Conservation (phyloP, 163 green algal genomes). For the Prototheca wickerhamii region DNA sequence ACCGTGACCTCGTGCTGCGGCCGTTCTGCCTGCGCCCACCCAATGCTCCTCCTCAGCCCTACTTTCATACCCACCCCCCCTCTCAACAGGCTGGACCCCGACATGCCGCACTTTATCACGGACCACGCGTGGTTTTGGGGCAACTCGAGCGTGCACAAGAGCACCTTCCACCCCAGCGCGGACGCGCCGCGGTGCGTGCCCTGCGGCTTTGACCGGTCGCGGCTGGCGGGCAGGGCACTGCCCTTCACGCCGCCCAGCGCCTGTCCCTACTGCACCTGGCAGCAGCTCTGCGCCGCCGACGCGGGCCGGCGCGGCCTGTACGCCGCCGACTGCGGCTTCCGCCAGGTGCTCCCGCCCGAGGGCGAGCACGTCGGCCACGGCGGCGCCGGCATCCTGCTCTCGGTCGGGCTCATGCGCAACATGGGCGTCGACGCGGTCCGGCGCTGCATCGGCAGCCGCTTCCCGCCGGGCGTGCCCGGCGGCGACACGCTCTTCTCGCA, state of each 20-base stretch:
- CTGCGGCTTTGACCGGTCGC: background rate
- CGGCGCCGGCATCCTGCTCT: conserved; percentile 14
- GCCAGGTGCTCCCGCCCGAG: background rate
- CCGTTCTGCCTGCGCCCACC: too few species aligned
- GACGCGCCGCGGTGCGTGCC: conserved; percentile 7
- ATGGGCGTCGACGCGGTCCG: conserved; percentile 2
- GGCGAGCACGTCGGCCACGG: conserved; percentile 9
- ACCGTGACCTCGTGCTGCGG: too few species aligned
- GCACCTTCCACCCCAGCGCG: conserved; percentile 1
- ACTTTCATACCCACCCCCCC: background rate
- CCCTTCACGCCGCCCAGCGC: conserved; percentile 2
- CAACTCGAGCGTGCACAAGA: background rate
- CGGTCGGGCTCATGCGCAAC: conserved; percentile 9
- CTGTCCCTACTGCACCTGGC: conserved; percentile 10
- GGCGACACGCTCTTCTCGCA: conserved; percentile 12
- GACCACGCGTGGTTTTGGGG: conserved; percentile 20
- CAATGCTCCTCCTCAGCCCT: too few species aligned
- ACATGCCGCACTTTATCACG: conserved; percentile 11
- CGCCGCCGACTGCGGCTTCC: conserved; percentile 4
- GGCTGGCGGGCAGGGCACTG: background rate
- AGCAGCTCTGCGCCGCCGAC: conserved; percentile 7
- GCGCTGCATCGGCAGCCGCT: conserved; percentile 4
- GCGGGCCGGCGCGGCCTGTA: background rate
- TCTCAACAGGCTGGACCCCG: conserved; percentile 5
- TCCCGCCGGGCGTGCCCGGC: background rate